phyloP scores from a whole-genome alignment of 495 filamentous ascomycete species.

The Hypoxylon rickii region DNA sequence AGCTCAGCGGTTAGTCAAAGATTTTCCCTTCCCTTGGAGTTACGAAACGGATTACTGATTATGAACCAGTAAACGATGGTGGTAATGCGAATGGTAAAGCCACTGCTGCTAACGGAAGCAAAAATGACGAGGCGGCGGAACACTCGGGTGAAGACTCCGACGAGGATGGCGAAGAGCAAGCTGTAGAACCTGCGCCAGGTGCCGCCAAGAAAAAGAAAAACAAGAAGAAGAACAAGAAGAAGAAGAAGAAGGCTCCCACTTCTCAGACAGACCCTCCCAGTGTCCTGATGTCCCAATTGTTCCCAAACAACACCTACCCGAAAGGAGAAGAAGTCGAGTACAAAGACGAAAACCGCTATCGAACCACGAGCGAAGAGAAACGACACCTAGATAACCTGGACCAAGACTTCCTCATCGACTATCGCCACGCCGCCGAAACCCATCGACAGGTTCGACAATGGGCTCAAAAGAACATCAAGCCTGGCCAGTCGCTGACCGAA shows the following conservation, averaged over 20 bases:
- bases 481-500: constrained; percentile 77
- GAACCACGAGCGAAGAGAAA: constrained; percentile 87
- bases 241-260: constrained; percentile 73
- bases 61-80: constrained; percentile 43
- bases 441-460: constrained; percentile 88
- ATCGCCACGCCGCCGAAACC: constrained; percentile 83
- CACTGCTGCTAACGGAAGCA: constrained; percentile 44
- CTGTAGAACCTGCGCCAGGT: constrained; percentile 42
- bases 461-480: constrained; percentile 79
- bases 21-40: too few relatives aligned
- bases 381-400: constrained; percentile 82
- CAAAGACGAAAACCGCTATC: constrained; percentile 74
- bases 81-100: constrained; percentile 58
- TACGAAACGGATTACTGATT: constrained; percentile 9
- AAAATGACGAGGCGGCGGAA: constrained; percentile 58
- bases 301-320: constrained; percentile 74
- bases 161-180: constrained; percentile 58
- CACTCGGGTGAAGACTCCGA: constrained; percentile 71
- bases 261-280: constrained; percentile 78
- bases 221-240: constrained; percentile 88
- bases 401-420: constrained; percentile 82
- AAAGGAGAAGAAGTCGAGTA: constrained; percentile 82
- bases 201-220: constrained; percentile 59
- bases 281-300: constrained; percentile 74
- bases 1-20: too few relatives aligned